Evolutionary conservation across 2,329 filamentous ascomycete species (phyloP), one percentile per base, ranked within the genome.

Genomic region (Pezicula rhizophila): DNA sequence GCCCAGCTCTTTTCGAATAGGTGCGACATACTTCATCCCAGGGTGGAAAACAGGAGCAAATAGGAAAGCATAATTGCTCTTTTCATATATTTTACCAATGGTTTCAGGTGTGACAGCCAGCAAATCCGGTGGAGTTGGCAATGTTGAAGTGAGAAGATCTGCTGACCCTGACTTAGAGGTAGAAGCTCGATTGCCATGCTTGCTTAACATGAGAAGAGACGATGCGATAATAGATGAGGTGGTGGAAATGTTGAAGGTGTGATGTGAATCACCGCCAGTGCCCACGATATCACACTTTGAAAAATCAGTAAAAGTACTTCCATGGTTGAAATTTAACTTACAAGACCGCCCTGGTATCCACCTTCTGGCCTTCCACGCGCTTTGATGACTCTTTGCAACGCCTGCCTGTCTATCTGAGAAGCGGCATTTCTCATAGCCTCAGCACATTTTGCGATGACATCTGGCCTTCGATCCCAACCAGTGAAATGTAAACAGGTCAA

Each of bases 181-280:
- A 47, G 90, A 93, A 38, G 93, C 91, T 57, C 87, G 85, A 74
- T 99, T 99, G 56, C 93, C 93, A 70, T 99, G 93, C 72, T 99
- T 99, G 57, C 87, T 89, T 49, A 96, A 78, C 60, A 95, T 77
- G 33, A 99, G 79, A 25, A 95, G 74, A 4, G 90, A 83, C 5
- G 90, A 95, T 42, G 89, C 89, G 43, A 99, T 75, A 63, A 99
- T 96, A 15, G 90, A 96, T 2, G 93, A 82, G 6, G 93, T 96
- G 4, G 93, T 99, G 59, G 87, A 93, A 66, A 99, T 92, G 68
- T 99, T 99, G 81, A 96, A 99, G 31, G 93, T 99, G 68, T 95
- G 89, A 76, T 97, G 91, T 17, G 87, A 85, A 72, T 99, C 93
- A 63, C 93, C 93, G 57, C 93, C 93, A 7, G 93, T 99, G 58